Base-by-base conservation (phyloP, 345 rosid species). In the Corchorus capsularis region DNA sequence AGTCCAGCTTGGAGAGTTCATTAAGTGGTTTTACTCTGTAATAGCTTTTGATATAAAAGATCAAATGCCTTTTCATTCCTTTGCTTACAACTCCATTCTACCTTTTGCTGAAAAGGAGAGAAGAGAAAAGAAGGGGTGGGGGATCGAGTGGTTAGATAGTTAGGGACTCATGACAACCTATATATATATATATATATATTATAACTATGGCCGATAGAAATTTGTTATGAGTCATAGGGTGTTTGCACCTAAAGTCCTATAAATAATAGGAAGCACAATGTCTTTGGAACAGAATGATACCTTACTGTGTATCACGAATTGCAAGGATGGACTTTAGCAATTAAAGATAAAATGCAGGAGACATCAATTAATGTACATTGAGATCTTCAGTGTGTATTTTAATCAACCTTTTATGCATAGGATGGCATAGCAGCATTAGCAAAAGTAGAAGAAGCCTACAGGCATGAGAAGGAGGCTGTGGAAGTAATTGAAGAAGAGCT, bases 361-460 rank as follows among this genome's bases (percentile, higher is more conserved):
- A 46, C 37, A 67, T 8, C 32, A 52, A 45, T 69, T 53, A 13
- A 3, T 4, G 60, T 53, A 52, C 47, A 35, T 52, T 27, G 17
- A 69, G 53, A 12, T 20, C 17, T 70, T 70, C 52, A 5, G 9
- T 11, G 45, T 53, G 22, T 69, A 35, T 34, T 34, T 70, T 35
- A 15, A 52, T 53, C 17, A 35, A n/a, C 19, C 16, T 72, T 56
- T 69, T 71, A 57, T 43, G 14, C 77, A 19, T 73, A 93, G 99
- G 87, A 90, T 74, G 94, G 98, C 60, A 83, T 95, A 63, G 80
- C 75, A 62, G 72, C 93, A 0, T 77, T 91, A 57, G 92, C 92
- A 19, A 88, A 89, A 83, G 97, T 96, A 8, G 98, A 96, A 83
- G 97, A 89, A 78, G 97, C 97, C 47, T 91, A 86, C 66, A 78